Evolutionary conservation across 2,329 filamentous ascomycete species (phyloP).

Genomic region (Aspergillus transmontanensis): DNA sequence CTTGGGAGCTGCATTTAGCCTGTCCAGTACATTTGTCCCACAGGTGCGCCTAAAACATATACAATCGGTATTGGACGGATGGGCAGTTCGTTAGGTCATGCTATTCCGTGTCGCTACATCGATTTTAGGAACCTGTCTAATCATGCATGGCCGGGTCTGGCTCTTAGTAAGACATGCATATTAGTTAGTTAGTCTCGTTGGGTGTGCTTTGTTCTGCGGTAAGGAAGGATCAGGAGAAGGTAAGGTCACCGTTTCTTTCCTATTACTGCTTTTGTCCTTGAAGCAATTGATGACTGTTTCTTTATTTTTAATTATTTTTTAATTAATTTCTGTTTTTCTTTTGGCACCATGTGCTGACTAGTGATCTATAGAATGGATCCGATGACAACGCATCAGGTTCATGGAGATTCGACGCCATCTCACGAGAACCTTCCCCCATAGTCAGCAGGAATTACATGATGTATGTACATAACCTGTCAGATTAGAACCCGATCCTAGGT

Average conservation of each 20-base stretch:
- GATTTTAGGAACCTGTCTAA: background rate
- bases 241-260: background rate
- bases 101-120: background rate
- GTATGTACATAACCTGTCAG: background rate
- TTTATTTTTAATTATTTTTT: background rate
- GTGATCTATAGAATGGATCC: background rate
- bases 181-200: background rate
- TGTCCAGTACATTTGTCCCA: background rate
- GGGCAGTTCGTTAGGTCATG: background rate
- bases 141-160: constrained; percentile 1
- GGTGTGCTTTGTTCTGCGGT: background rate
- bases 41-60: constrained; percentile 13
- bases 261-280: background rate
- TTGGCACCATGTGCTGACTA: background rate
- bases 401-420: background rate
- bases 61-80: constrained; percentile 17
- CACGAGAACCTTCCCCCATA: background rate
- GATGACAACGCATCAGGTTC: background rate
- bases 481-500: background rate
- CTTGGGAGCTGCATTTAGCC: constrained; percentile 4
- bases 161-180: constrained; percentile 15
- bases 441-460: background rate
- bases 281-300: no score
- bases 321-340: background rate
- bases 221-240: background rate